Base-by-base conservation (phyloP, 495 filamentous ascomycete species). In the Haplographium delicatum region DNA sequence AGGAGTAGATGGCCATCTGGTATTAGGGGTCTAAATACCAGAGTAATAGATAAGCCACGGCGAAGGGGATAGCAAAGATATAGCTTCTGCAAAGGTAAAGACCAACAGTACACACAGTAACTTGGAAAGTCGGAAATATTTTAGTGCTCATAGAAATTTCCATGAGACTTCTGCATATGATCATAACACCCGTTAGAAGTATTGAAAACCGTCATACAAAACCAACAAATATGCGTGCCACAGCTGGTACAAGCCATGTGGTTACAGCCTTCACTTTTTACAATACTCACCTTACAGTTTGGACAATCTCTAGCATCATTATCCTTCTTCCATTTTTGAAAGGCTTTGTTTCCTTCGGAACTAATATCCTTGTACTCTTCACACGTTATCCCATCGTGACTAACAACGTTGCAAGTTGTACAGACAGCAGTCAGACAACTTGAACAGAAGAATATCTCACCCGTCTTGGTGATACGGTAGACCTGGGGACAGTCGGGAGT, bases 401-500 rank as follows among this genome's bases (percentile, higher is more conserved):
- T 34, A n/a, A 44, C 9, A 0, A 44, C 53, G 18, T 68, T 58
- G 53, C 73, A 76, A 5, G 22, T 48, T 0, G 68, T 73, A 45
- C 72, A 76, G 20, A 65, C 50, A 0, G 52, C 4, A 1, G 50
- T 51, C 5, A 73, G 58, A 44, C 72, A 76, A 4, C 38, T 49
- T 5, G 62, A 47, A 46, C 73, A 76, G 31, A 56, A 63, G 40
- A 65, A 71, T 24, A 44, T 51, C 0, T 47, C 47, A 8, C 52
- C 49, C 3, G 23, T 23, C 2, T 35, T 22, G 22, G 38, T 49
- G 40, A 48, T 9, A 15, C 67, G 70, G 60, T 76, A 75, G 37
- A 72, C 42, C 11, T 66, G 65, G 13, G 51, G 50, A 43, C 70
- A 74, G 49, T 72, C 69, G 0, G 68, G 57, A 0, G 68, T 69